Evolutionary conservation across 164 flowering plant species (phyloP), one percentile per base, ranked within the genome.

Genomic region (Stephania cephalantha): DNA sequence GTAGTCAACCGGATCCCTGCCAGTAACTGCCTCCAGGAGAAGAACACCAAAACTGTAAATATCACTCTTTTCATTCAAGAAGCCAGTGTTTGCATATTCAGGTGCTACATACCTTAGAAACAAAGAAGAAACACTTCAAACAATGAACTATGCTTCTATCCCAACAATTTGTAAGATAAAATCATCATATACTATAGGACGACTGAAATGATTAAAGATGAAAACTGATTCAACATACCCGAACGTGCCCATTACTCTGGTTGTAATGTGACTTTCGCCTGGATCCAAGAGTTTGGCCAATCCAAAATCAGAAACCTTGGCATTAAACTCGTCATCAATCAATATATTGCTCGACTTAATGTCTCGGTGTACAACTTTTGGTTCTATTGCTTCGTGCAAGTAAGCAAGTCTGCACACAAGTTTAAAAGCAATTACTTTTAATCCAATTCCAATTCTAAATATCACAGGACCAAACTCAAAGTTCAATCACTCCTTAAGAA

Each of bases 231-330:
- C 17, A 48, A 31, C n/a, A n/a, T 86, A 90, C 94, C 94, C 94
- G 80, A 89, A 90, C 55, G 94, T 90, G 61, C 94, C 94, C 94
- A 90, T 90, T 25, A 90, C 94, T 83, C 94, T 81, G 42, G 94
- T 90, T 11, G 90, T 87, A 71, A 90, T 86, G 81, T 90, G 94
- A 79, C 94, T 90, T 75, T 90, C 90, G 75, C 94, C 94, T 0
- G 94, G 80, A 67, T 68, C 90, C 81, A 90, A 82, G 61, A 90
- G 89, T 78, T 90, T 90, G 55, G 94, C 91, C 88, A 90, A 80
- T 31, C 94, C 94, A 77, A 90, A 90, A 81, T 90, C 94, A 76
- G 94, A 90, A 74, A 90, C 85, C 83, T 88, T 90, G 29, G 89
- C 84, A 79, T 88, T 88, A 74, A 88, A 90, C 71, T 88, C 87